Conservation (phyloP, 116 monocot genomes). For the Trichopus zeylanicus region DNA sequence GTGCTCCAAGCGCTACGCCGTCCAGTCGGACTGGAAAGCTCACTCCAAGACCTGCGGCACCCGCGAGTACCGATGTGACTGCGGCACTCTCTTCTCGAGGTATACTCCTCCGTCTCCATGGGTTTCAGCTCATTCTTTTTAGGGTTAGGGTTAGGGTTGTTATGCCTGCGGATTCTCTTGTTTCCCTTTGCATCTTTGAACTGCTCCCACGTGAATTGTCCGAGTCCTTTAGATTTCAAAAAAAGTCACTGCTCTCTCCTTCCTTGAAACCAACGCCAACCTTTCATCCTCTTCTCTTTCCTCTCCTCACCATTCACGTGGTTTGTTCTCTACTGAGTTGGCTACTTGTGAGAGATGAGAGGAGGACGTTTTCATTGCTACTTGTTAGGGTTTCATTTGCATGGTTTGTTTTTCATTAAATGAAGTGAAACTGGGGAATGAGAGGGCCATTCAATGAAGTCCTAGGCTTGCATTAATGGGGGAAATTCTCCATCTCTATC, state of each 20-base stretch:
- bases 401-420: too few relatives aligned
- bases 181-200: background rate
- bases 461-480: too few relatives aligned
- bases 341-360: slow-evolving; percentile 12
- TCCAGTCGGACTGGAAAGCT: slow-evolving; percentile 93
- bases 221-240: slow-evolving; percentile 28
- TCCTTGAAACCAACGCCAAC: slow-evolving; percentile 9
- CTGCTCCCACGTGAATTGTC: slow-evolving; percentile 37
- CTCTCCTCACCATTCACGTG: slow-evolving; percentile 36
- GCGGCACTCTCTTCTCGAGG: slow-evolving; percentile 96
- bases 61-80: slow-evolving; percentile 86
- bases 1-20: slow-evolving; percentile 93
- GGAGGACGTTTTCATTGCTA: too few relatives aligned
- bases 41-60: slow-evolving; percentile 96
- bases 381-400: too few relatives aligned
- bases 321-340: slow-evolving; percentile 37
- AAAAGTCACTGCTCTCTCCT: slow-evolving; percentile 10
- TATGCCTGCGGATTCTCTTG: background rate
- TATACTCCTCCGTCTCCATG: slow-evolving; percentile 2
- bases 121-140: background rate
- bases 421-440: too few relatives aligned
- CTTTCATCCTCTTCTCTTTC: background rate
- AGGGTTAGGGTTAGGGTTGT: slow-evolving; percentile 5
- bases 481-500: too few relatives aligned
- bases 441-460: too few relatives aligned